Evolutionary conservation across 1,284 basidiomycete species (phyloP), one percentile per base, ranked within the genome.

Genomic region (Leccinum subatratum): DNA sequence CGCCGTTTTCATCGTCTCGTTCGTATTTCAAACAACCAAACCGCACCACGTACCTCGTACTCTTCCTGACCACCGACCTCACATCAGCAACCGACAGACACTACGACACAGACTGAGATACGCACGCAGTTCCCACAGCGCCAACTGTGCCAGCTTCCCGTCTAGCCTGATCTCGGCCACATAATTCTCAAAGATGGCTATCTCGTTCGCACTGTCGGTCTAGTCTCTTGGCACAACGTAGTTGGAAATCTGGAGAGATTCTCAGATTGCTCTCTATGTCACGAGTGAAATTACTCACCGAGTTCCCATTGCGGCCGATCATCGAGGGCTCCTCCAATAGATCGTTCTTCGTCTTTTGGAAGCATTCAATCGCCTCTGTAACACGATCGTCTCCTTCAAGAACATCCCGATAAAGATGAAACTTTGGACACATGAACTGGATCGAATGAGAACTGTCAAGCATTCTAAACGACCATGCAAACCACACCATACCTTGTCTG

Each of bases 121-220:
- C 72, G 69, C 67, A 71, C 94, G 96, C 96, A 66, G 95, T 98
- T 98, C 96, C 96, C 96, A 98, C 45, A 98, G 80, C 54, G 96
- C 95, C 65, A 98, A 81, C 78, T 98, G 95, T 25, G 98, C 93
- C 56, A 95, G 93, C 79, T 98, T 98, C 70, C 95, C 95, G 79
- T 99, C 96, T 65, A 98, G 83, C 73, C 95, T 85, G 75, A 99
- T 97, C 81, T 98, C 96, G 60, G 96, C 96, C 68, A 98, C 96
- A 79, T 98, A 99, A 78, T 98, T 99, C 81, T 97, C 95, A 75
- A 97, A 97, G 65, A 97, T 95, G 65, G 94, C 93, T 90, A 81
- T n/a, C n/a, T n/a, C n/a, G n/a, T n/a, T n/a, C n/a, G n/a, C n/a
- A n/a, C n/a, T n/a, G n/a, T n/a, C n/a, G n/a, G n/a, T n/a, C n/a